phyloP scores from a whole-genome alignment of 306 rosid species.

The Dalbergia oliveri region DNA sequence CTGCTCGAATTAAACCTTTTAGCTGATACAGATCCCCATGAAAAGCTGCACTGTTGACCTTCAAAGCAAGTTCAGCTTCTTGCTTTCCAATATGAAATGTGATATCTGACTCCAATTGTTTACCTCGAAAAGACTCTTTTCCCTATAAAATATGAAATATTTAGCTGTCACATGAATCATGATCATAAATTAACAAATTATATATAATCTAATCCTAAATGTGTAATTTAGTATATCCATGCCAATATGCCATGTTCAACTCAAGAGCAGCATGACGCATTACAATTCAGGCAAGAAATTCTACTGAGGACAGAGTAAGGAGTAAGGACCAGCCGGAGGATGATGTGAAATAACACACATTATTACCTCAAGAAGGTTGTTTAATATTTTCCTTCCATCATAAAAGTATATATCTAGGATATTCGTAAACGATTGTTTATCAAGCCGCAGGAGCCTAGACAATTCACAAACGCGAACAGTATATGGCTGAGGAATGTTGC shows the following conservation, averaged over 20 bases:
- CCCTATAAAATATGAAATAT: slow-evolving; percentile 60
- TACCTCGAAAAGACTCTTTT: slow-evolving; percentile 68
- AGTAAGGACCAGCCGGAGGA: neutral
- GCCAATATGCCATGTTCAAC: slow-evolving; percentile 28
- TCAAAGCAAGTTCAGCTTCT: slow-evolving; percentile 95
- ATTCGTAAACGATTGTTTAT: slow-evolving; percentile 88
- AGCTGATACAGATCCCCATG: slow-evolving; percentile 84
- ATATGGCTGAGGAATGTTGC: slow-evolving; percentile 95
- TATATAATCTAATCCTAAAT: slow-evolving; percentile 8
- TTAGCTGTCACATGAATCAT: neutral
- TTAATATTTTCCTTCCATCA: slow-evolving; percentile 89
- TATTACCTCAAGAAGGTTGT: slow-evolving; percentile 93
- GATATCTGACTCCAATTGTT: slow-evolving; percentile 91
- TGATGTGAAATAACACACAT: neutral
- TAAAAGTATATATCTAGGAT: slow-evolving; percentile 85
- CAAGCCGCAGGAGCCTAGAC: slow-evolving; percentile 89
- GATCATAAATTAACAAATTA: slow-evolving; percentile 8
- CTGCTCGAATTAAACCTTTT: slow-evolving; percentile 84
- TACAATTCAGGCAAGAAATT: slow-evolving; percentile 6
- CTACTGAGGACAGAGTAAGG: neutral
- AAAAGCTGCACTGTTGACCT: slow-evolving; percentile 84
- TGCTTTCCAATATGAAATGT: slow-evolving; percentile 89
- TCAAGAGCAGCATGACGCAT: slow-evolving; percentile 14
- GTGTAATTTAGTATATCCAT: slow-evolving; percentile 31
- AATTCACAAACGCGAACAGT: slow-evolving; percentile 90